These are phyloP conservation scores for Parachlorella kessleri DNA, from an alignment of 139 green algal species.

Conservation along the genomic window DNA sequence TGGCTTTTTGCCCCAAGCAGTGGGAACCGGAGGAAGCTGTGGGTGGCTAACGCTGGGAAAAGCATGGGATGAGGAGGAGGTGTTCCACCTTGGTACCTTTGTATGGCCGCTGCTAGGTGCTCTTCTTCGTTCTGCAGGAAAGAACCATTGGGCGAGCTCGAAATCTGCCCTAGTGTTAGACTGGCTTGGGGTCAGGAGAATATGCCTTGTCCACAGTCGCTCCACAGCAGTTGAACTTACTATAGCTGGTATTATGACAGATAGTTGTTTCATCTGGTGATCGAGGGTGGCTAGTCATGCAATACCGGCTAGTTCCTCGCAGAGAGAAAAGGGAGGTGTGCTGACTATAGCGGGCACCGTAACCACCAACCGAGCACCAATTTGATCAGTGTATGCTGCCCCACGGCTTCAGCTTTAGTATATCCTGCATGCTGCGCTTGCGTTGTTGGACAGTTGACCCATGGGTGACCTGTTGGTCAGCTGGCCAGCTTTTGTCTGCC, in stretches of 20 bases:
- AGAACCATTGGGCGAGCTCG: background rate
- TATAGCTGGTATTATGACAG: conserved; percentile 26
- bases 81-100: conserved; percentile 2
- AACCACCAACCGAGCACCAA: background rate
- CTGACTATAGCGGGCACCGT: background rate
- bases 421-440: too few species aligned
- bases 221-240: conserved; percentile 2
- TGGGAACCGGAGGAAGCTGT: too few species aligned
- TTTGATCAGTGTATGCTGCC: background rate
- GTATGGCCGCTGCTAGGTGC: conserved; percentile 9
- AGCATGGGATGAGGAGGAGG: background rate
- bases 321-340: background rate
- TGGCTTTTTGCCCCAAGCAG: background rate
- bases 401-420: too few species aligned
- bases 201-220: background rate
- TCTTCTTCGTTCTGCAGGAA: conserved; percentile 26
- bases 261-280: background rate
- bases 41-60: too few species aligned
- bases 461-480: too few species aligned
- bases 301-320: background rate
- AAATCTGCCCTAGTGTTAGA: background rate
- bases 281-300: background rate
- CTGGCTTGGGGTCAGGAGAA: background rate
- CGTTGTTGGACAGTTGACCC: too few species aligned
- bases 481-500: too few species aligned